Base-by-base conservation (phyloP, 2,329 filamentous ascomycete species). In the Xylaria sp. region DNA sequence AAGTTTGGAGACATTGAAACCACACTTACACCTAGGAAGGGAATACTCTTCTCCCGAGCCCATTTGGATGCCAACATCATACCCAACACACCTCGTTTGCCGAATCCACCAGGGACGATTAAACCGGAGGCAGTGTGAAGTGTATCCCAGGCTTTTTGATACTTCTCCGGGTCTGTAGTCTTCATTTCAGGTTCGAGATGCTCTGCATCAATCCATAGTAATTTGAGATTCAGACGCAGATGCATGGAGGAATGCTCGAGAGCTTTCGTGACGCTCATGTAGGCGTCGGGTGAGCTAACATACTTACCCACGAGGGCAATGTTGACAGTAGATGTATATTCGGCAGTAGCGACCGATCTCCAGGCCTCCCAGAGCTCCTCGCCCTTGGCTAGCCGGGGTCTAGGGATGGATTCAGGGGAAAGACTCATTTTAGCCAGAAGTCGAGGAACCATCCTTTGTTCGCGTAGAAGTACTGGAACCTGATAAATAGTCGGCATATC, bases 281-380 rank as follows among this genome's bases (percentile, higher is more conserved):
- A 98, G 4, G 93, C 91, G 79, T 98, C 95, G 63, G 94, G 90
- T 3, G 95, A 88, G 62, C 89, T 88, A 25, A 90, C 91, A 80
- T 99, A 99, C 82, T 98, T 98, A 74, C 96, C 96, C n/a, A 98
- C 94, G 13, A 99, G 84, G 9, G 90, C 93, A 78, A 99, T 97
- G 48, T 87, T 87, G 66, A 98, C 91, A 0, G 87, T 85, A 51
- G 93, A 90, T 65, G 88, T 85, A 60, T 91, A 84, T 64, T 91
- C 86, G 76, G 92, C 88, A 21, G 88, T 86, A 8, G 87, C 85
- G 5, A 93, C 92, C 6, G 93, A 86, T 37, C 90, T 90, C 95
- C 95, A 98, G 73, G 91, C 85, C 5, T 88, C 80, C 93, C 94
- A 97, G 60, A 91, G 91, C n/a, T 82, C 79, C 51, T 85, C 79